phyloP scores from a whole-genome alignment of 768 basidiomycete species.

The Suillus cothurnatus region DNA sequence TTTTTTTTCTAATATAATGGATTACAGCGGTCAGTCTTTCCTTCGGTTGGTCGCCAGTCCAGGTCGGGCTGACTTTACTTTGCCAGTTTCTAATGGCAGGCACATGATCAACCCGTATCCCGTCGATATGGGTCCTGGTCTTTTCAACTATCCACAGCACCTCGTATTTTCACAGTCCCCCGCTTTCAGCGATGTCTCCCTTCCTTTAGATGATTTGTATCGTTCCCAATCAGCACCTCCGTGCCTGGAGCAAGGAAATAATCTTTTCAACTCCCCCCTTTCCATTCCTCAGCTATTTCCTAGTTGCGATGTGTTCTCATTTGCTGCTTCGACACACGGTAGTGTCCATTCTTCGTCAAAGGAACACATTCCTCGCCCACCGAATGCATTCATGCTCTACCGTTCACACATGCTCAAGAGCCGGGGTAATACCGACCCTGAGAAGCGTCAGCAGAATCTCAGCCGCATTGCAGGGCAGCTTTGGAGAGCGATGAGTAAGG shows the following conservation, averaged over 20 bases:
- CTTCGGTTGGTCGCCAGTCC: not conserved
- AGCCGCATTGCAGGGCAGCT: slow-evolving; percentile 53
- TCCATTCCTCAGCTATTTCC: slow-evolving; percentile 1
- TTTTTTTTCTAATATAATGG: not conserved
- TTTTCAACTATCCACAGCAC: not conserved
- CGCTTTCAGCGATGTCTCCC: slow-evolving; percentile 1
- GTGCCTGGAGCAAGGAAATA: not conserved
- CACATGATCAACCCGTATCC: not conserved
- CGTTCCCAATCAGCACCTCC: slow-evolving; percentile 18
- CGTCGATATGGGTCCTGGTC: not conserved
- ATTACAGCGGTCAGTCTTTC: not conserved
- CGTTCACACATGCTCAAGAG: slow-evolving; percentile 52
- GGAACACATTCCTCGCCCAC: slow-evolving; percentile 46
- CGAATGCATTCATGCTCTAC: slow-evolving; percentile 63
- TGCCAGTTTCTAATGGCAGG: not conserved
- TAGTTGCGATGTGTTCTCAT: not conserved
- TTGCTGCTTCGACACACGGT: not conserved
- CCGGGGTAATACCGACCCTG: slow-evolving; percentile 44
- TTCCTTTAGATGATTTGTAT: slow-evolving; percentile 5
- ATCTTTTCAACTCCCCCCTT: not conserved
- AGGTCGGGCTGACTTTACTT: not conserved
- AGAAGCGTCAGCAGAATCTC: slow-evolving; percentile 57
- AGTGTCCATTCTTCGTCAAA: not conserved
- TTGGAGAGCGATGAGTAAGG: slow-evolving; percentile 47
- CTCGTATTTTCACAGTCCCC: not conserved